Base-by-base conservation (phyloP, 106 monocot species). In the Allium cepa region DNA sequence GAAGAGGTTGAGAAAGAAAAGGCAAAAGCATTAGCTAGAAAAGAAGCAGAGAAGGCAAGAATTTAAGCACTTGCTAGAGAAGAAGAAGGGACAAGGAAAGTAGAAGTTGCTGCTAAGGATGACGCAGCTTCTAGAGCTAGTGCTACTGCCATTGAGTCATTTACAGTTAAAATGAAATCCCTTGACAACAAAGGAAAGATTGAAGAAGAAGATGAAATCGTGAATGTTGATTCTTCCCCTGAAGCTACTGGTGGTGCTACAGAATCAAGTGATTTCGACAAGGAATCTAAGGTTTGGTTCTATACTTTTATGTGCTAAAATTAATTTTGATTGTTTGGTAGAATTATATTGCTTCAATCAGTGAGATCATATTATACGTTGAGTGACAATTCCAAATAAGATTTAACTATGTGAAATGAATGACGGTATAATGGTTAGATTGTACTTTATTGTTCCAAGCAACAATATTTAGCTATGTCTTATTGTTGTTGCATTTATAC, bases 1-100 rank as follows among this genome's bases (percentile, higher is more conserved):
- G 88, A 92, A 77, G 88, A 89, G 22, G 92, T 87, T 3, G 88
- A 92, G 72, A 89, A 53, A 74, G 89, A 92, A 67, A 97, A 92
- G 71, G 91, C 87, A 11, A 90, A 91, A 15, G 81, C 85, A 11
- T 70, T 73, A 66, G 92, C 89, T 10, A 79, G 84, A 66, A 86
- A 79, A 4, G 97, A 88, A 72, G 53, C 1, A 6, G 53, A 53
- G 53, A 53, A 53, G 53, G 53, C 53, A 1, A 53, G 53, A 53
- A 10, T 53, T 15, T 1, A 53, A 1, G 5, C 53, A 11, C 5
- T 53, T 1, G 53, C 53, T 6, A 53, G 2, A 53, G 53, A 53
- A 53, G 92, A 92, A 49, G 88, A 88, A 60, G 91, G 91, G 72
- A 88, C 75, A 63, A 81, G 83, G 83, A 88, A 91, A 71, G 91